These are phyloP conservation scores for Pisolithus microcarpus DNA, from an alignment of 768 basidiomycete species.

Conservation along the genomic window DNA sequence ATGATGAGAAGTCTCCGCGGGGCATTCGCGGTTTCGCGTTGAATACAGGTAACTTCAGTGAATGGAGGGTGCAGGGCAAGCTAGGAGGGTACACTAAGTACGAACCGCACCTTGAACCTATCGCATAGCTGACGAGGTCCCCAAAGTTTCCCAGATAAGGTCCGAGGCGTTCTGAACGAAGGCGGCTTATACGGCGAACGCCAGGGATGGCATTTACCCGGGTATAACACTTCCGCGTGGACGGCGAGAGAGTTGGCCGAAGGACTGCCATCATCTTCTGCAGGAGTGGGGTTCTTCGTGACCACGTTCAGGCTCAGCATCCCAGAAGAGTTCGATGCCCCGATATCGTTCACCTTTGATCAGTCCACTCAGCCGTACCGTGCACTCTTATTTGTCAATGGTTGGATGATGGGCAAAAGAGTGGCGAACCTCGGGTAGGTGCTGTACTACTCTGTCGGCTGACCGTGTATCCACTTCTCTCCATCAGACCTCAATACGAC, in stretches of 20 bases:
- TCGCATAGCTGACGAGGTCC: not conserved
- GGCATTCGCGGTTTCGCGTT: conserved; percentile 73
- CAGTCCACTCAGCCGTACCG: conserved; percentile 61
- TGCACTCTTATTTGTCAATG: conserved; percentile 71
- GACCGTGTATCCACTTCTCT: not conserved
- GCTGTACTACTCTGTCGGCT: not conserved
- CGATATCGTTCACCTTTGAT: conserved; percentile 67
- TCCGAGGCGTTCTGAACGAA: conserved; percentile 63
- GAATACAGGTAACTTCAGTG: conserved; percentile 49
- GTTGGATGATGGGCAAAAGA: conserved; percentile 85
- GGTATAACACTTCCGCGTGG: conserved; percentile 62
- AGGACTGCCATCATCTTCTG: conserved; percentile 48
- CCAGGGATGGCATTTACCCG: conserved; percentile 68
- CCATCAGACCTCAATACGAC: conserved; percentile 60
- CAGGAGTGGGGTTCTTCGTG: conserved; percentile 80
- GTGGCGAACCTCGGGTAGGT: conserved; percentile 63
- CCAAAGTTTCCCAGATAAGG: conserved; percentile 67
- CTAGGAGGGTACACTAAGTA: conserved; percentile 63
- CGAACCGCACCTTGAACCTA: conserved; percentile 11
- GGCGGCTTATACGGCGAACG: conserved; percentile 69
- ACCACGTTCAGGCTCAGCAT: conserved; percentile 63
- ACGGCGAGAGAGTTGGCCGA: conserved; percentile 42
- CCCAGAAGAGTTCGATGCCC: conserved; percentile 53
- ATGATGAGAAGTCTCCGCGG: conserved; percentile 64
- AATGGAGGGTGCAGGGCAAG: conserved; percentile 73